Base-by-base conservation (phyloP, 192 early-diverging fungal species). In the Umbelopsis sp. region DNA sequence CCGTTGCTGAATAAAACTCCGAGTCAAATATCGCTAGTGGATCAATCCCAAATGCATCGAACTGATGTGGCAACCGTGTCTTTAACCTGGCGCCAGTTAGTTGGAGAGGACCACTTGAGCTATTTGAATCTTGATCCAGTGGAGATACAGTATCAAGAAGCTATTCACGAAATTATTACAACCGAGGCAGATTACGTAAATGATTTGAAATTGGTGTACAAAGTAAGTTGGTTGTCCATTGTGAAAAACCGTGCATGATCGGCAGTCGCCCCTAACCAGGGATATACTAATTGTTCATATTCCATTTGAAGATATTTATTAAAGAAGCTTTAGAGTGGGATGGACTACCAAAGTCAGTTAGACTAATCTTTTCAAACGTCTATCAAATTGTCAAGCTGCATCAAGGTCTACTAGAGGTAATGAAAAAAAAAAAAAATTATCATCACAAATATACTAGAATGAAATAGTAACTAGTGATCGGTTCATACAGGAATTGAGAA, bases 111-210 rank as follows among this genome's bases (percentile, higher is more conserved):
- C 11, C 16, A 62, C 11, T 62, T 62, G 31, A 31, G 26, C 1
- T 62, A 62, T 62, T 34, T 62, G 12, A 32, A 29, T 2, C 26
- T 62, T 0, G 31, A 62, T 0, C 20, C 56, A 20, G 56, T 16
- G 2, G 56, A 62, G 26, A 31, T 62, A 1, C 31, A n/a, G 56
- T 62, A 62, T 34, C 94, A 96, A 78, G 93, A 96, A 77, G 81
- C 82, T 29, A 88, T 96, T 71, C 94, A 87, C 78, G 94, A 96
- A 81, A 71, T 95, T 29, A 91, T 94, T 66, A 81, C 90, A 26
- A 93, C 87, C n/a, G 91, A 96, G 71, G 80, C 84, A 54, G 88
- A 95, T 59, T 96, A 91, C 81, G 90, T 94, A 34, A 82, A 85
- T 41, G 92, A 95, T 66, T 80, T 96, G 52, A 86, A 87, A 3